These are phyloP conservation scores for Aspergillus proliferans DNA, from an alignment of 2,329 filamentous ascomycete species.

Conservation along the genomic window DNA sequence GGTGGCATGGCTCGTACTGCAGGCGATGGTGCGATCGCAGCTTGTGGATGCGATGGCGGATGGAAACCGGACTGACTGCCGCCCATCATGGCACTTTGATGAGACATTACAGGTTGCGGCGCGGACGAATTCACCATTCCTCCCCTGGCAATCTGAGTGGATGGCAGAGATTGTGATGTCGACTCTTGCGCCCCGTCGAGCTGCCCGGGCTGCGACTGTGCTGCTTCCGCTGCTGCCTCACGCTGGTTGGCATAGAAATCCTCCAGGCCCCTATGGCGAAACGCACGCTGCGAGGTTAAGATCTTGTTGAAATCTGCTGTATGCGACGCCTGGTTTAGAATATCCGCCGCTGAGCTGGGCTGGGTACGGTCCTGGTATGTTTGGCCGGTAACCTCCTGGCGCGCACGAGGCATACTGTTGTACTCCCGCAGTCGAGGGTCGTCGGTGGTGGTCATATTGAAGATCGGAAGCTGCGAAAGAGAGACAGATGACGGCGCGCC, in stretches of 20 bases:
- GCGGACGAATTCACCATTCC: conserved; percentile 30
- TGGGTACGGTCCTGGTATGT: conserved; percentile 83
- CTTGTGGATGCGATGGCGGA: conserved; percentile 64
- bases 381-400: conserved; percentile 82
- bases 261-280: conserved; percentile 73
- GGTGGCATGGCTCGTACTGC: conserved; percentile 61
- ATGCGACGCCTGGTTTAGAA: conserved; percentile 79
- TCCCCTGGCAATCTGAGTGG: conserved; percentile 30
- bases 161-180: conserved; percentile 34
- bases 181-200: conserved; percentile 28
- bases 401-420: conserved; percentile 72
- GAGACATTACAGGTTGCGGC: conserved; percentile 33
- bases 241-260: conserved; percentile 77
- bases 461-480: conserved; percentile 71
- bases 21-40: conserved; percentile 64
- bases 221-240: conserved; percentile 59
- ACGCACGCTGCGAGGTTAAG: conserved; percentile 71
- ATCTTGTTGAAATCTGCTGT: conserved; percentile 86
- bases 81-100: conserved; percentile 43
- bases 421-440: conserved; percentile 75
- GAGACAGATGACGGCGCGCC: conserved; percentile 61
- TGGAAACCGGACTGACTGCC: conserved; percentile 58
- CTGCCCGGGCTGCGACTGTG: conserved; percentile 22
- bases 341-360: conserved; percentile 67
- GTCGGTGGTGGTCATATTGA: conserved; percentile 73